Percentiles rank a stretch among this genome's conserved stretches.
Evolutionary conservation across 73 alveolate species (phyloP).

Genomic region (Tetrahymena borealis): DNA sequence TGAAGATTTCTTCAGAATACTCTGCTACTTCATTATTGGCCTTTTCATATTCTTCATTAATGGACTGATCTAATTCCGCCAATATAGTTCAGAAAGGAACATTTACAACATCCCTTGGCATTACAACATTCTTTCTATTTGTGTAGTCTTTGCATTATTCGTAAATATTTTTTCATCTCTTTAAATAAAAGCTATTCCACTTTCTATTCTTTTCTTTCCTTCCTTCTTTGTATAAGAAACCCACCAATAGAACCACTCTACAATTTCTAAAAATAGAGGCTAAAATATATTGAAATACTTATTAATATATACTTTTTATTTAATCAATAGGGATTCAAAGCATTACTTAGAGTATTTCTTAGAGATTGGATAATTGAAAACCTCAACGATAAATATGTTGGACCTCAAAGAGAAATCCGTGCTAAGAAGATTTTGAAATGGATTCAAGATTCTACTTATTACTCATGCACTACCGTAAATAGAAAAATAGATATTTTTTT

Average conservation of each 20-base stretch:
- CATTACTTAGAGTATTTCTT: not conserved
- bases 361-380: conserved; percentile 1
- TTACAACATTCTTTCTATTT: not conserved
- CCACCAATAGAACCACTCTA: too few relatives aligned
- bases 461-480: conserved; percentile 6
- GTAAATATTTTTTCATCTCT: too few relatives aligned
- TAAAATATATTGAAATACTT: too few relatives aligned
- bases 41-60: not conserved
- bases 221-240: too few relatives aligned
- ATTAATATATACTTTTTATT: too few relatives aligned
- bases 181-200: too few relatives aligned
- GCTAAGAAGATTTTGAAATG: conserved; percentile 17
- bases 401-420: conserved; percentile 7
- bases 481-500: not conserved
- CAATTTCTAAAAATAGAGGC: too few relatives aligned
- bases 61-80: not conserved
- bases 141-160: not conserved
- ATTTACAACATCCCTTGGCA: not conserved
- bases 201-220: too few relatives aligned
- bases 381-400: conserved; percentile 13
- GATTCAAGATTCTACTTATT: conserved; percentile 25
- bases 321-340: not conserved
- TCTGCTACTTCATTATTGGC: not conserved
- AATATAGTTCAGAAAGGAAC: not conserved
- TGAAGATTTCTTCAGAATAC: not conserved